phyloP scores from a whole-genome alignment of 768 basidiomycete genomes.

The Sporobolomyces roseus region DNA sequence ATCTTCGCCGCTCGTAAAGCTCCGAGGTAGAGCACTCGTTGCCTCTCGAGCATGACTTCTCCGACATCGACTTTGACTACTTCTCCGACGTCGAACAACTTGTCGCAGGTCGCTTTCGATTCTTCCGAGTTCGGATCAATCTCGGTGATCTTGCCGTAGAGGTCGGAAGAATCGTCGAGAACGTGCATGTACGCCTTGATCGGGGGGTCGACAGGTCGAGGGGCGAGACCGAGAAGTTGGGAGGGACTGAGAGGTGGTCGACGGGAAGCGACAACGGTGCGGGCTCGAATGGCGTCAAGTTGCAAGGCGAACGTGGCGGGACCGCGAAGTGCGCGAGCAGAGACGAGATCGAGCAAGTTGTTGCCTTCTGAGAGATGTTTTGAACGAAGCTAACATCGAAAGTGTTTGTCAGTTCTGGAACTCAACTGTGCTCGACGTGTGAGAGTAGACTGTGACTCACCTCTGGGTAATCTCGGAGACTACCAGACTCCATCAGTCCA shows the following conservation, averaged over 20 bases:
- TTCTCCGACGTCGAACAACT: conserved; percentile 7
- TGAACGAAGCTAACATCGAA: not conserved
- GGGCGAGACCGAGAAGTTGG: not conserved
- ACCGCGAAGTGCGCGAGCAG: not conserved
- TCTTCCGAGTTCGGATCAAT: not conserved
- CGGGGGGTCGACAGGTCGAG: not conserved
- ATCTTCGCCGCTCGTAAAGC: not conserved
- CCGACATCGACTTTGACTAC: conserved; percentile 9
- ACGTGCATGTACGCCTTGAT: not conserved
- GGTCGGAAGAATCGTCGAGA: not conserved
- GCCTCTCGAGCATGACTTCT: conserved; percentile 14
- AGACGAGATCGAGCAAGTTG: not conserved
- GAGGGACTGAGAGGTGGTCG: not conserved
- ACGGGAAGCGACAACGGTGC: not conserved
- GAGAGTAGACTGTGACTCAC: too few species aligned
- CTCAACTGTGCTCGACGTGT: too few species aligned
- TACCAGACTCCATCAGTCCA: not conserved
- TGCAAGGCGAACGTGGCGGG: not conserved
- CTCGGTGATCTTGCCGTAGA: not conserved
- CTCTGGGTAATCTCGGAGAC: not conserved
- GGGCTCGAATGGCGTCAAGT: not conserved
- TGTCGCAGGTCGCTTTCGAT: not conserved
- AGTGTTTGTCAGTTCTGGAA: not conserved
- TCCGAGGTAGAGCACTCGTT: conserved; percentile 2
- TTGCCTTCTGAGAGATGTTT: not conserved